Percentiles rank a stretch among this genome's conserved stretches.
These are phyloP conservation scores for Xylariales sp. DNA, from an alignment of 2,329 filamentous ascomycete species.

Conservation along the genomic window DNA sequence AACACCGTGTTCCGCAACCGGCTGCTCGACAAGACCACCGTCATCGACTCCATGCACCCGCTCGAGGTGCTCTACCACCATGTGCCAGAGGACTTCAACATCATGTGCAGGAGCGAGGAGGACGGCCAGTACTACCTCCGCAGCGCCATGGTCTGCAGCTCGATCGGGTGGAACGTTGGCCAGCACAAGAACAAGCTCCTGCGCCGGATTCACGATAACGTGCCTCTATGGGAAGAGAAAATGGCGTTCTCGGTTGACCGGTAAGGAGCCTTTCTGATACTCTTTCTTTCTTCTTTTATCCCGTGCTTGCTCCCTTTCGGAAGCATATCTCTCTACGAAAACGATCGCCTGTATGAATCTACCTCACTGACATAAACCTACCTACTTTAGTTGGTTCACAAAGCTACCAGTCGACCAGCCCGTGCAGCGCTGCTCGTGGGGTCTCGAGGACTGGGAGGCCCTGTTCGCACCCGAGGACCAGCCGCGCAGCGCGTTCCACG, in stretches of 20 bases:
- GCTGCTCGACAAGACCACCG: constrained; percentile 59
- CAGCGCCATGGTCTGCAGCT: constrained; percentile 73
- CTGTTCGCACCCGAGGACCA: constrained; percentile 55
- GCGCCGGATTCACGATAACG: constrained; percentile 65
- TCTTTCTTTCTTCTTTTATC: background rate
- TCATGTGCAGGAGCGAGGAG: constrained; percentile 66
- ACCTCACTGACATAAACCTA: background rate
- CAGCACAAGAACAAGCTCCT: constrained; percentile 59
- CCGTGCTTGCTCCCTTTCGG: too few species aligned
- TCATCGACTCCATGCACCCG: constrained; percentile 59
- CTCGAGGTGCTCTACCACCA: constrained; percentile 70
- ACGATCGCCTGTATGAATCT: too few species aligned
- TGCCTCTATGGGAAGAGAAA: constrained; percentile 83
- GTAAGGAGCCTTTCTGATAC: constrained; percentile 33
- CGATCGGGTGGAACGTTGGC: constrained; percentile 73
- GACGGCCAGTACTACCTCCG: constrained; percentile 72
- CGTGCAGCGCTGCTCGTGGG: constrained; percentile 84
- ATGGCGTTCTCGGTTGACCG: constrained; percentile 86
- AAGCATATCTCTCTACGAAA: too few species aligned
- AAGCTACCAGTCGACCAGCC: constrained; percentile 70
- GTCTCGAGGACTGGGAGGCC: constrained; percentile 64
- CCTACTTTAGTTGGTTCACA: constrained; percentile 62
- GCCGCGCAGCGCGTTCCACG: constrained; percentile 7
- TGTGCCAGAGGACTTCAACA: constrained; percentile 78
- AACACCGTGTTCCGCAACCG: constrained; percentile 61